phyloP scores from a whole-genome alignment of 2,329 filamentous ascomycete genomes.

The Emmonsia crescens region DNA sequence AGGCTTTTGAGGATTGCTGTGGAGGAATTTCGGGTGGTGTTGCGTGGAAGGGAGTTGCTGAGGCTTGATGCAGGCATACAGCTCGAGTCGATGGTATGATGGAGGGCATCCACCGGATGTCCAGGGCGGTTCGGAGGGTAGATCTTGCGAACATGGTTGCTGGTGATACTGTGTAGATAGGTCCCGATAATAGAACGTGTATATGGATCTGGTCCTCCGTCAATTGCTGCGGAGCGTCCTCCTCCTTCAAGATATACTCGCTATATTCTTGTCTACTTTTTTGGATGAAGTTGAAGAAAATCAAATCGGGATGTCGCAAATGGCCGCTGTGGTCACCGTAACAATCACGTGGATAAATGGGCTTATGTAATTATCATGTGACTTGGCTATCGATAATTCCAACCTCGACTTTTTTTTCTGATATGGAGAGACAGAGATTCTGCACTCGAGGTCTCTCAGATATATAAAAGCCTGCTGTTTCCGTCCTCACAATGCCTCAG shows the following conservation, averaged over 20 bases:
- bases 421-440: background rate
- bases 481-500: slow-evolving; percentile 24
- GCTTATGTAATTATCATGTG: slow-evolving; percentile 3
- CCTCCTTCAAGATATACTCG: background rate
- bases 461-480: background rate
- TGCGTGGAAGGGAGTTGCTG: slow-evolving; percentile 20
- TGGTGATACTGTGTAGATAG: background rate
- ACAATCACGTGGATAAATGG: slow-evolving; percentile 18
- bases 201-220: background rate
- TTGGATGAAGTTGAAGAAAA: slow-evolving; percentile 23
- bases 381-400: background rate
- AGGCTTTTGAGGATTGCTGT: slow-evolving; percentile 7
- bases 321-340: slow-evolving; percentile 21
- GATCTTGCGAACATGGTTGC: slow-evolving; percentile 29
- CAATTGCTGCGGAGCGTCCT: slow-evolving; percentile 1
- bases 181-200: background rate
- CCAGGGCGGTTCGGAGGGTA: slow-evolving; percentile 19
- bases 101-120: slow-evolving; percentile 8
- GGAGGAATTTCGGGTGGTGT: slow-evolving; percentile 22
- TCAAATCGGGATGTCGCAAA: slow-evolving; percentile 17
- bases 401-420: slow-evolving; percentile 8
- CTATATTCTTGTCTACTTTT: slow-evolving; percentile 6
- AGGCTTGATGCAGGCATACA: slow-evolving; percentile 33
- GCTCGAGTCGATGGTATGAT: slow-evolving; percentile 26
- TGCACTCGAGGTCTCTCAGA: background rate